These are phyloP conservation scores for Lepidium didymum DNA, from an alignment of 345 rosid genomes.

Conservation along the genomic window DNA sequence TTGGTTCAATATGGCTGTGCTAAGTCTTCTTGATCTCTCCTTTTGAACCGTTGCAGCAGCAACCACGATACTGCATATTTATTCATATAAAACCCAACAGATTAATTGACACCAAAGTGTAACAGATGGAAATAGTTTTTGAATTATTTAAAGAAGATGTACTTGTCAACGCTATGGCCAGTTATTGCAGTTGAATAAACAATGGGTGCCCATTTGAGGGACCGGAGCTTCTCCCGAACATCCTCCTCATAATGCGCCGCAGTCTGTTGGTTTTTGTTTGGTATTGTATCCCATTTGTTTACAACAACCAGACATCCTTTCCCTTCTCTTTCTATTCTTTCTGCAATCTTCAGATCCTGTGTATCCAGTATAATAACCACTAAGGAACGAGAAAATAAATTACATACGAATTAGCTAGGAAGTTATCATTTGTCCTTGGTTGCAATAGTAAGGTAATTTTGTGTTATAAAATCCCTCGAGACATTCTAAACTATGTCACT, in stretches of 20 bases:
- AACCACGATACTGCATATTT: constrained; percentile 53
- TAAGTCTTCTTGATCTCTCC: constrained; percentile 88
- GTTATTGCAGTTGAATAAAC: constrained; percentile 87
- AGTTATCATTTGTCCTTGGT: background rate
- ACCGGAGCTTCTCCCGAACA: constrained; percentile 83
- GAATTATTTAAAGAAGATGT: constrained; percentile 16
- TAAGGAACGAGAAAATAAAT: background rate
- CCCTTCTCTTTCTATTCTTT: constrained; percentile 90
- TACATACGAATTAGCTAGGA: background rate
- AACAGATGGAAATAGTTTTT: background rate
- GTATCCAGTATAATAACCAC: background rate
- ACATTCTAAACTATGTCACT: background rate
- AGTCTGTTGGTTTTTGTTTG: constrained; percentile 79
- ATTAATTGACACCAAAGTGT: background rate
- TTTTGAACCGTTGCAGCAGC: constrained; percentile 76
- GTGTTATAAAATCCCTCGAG: background rate
- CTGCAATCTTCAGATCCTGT: constrained; percentile 85
- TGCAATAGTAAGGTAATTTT: background rate
- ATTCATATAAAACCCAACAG: background rate
- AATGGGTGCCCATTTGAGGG: constrained; percentile 91
- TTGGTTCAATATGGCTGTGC: constrained; percentile 78
- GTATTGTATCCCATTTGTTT: constrained; percentile 98
- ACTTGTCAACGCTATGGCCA: constrained; percentile 89
- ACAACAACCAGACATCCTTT: constrained; percentile 92
- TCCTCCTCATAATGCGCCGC: constrained; percentile 77